These are phyloP conservation scores for Massarina eburnea DNA, from an alignment of 2,329 filamentous ascomycete species.

Conservation along the genomic window DNA sequence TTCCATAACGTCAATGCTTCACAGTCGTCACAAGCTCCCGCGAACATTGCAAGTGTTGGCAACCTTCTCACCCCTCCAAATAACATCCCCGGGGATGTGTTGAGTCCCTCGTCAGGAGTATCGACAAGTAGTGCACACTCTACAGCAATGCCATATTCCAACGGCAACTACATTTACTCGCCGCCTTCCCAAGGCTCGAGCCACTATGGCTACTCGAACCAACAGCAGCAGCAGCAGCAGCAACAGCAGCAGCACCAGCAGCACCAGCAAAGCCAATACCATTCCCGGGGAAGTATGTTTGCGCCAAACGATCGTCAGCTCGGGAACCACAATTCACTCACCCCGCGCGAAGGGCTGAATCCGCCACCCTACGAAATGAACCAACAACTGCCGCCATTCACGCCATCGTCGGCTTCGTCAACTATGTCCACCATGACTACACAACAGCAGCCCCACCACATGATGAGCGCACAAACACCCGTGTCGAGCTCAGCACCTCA, in stretches of 20 bases:
- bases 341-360: conserved; percentile 63
- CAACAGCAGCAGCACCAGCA: conserved; percentile 18
- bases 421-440: conserved; percentile 49
- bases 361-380: conserved; percentile 69
- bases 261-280: conserved; percentile 33
- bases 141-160: conserved; percentile 61
- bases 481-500: conserved; percentile 41
- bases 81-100: conserved; percentile 60
- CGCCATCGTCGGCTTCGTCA: conserved; percentile 55
- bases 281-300: conserved; percentile 52
- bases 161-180: conserved; percentile 62
- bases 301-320: conserved; percentile 57
- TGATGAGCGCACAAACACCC: conserved; percentile 51
- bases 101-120: conserved; percentile 64
- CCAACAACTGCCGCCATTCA: conserved; percentile 61
- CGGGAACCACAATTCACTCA: conserved; percentile 60
- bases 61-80: conserved; percentile 65
- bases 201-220: conserved; percentile 55
- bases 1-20: conserved; percentile 43
- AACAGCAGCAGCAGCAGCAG: conserved; percentile 35
- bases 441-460: conserved; percentile 48
- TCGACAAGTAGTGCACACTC: conserved; percentile 62
- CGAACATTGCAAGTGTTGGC: conserved; percentile 56
- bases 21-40: conserved; percentile 51
- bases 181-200: conserved; percentile 58